These are phyloP conservation scores for Epipyxis sp. DNA, from an alignment of 108 stramenopile genomes.

Conservation along the genomic window DNA sequence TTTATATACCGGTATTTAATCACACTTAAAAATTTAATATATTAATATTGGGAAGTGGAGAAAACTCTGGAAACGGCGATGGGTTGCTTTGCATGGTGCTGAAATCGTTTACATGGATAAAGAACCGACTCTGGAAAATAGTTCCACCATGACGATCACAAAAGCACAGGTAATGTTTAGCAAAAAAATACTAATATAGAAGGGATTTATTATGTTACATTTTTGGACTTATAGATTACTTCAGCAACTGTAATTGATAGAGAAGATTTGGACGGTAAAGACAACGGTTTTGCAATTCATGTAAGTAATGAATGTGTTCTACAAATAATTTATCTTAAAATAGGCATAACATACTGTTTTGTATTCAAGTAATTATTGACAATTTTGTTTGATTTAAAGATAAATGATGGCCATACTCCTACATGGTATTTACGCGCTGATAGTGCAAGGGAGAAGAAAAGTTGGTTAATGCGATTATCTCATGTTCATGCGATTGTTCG, in stretches of 20 bases:
- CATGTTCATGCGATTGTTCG: conserved; percentile 35
- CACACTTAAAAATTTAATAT: too few relatives aligned
- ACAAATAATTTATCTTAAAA: too few relatives aligned
- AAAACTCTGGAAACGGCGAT: conserved; percentile 26
- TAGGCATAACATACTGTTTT: too few relatives aligned
- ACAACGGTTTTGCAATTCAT: conserved; percentile 31
- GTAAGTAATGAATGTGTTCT: conserved; percentile 8
- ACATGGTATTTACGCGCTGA: conserved; percentile 34
- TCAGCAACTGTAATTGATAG: conserved; percentile 21
- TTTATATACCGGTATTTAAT: too few relatives aligned
- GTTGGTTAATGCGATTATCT: conserved; percentile 26
- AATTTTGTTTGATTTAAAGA: background rate
- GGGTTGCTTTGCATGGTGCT: conserved; percentile 31
- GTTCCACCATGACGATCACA: conserved; percentile 18
- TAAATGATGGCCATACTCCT: conserved; percentile 29
- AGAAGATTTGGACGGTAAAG: conserved; percentile 31
- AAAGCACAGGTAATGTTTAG: conserved; percentile 9
- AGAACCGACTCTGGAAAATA: conserved; percentile 24
- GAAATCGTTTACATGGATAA: conserved; percentile 32
- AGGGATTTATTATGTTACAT: background rate
- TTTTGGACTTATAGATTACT: conserved; percentile 3
- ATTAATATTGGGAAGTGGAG: too few relatives aligned
- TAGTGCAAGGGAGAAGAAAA: conserved; percentile 31
- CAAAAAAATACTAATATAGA: too few relatives aligned
- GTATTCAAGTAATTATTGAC: too few relatives aligned